These are phyloP conservation scores for Colletotrichum brevisporum DNA, from an alignment of 2,329 filamentous ascomycete genomes.

Conservation along the genomic window DNA sequence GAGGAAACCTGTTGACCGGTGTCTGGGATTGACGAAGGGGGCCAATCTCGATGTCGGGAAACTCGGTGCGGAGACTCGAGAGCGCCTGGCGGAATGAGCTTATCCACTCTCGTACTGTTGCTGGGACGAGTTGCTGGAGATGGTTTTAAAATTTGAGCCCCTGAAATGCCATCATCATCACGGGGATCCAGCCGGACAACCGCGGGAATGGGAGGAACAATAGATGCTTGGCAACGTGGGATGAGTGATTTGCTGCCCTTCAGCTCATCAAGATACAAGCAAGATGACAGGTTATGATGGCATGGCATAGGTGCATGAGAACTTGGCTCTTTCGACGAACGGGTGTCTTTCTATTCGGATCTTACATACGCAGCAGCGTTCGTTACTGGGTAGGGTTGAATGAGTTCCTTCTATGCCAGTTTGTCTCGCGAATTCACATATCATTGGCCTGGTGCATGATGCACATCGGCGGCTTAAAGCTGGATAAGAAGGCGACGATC, in stretches of 20 bases:
- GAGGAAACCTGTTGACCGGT: constrained; percentile 12
- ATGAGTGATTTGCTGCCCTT: too few relatives aligned
- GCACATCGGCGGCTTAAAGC: constrained; percentile 2
- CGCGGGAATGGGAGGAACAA: constrained; percentile 5
- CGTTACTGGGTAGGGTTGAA: constrained; percentile 26
- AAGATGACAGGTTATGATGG: too few relatives aligned
- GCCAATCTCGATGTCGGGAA: constrained; percentile 31
- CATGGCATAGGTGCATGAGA: too few relatives aligned
- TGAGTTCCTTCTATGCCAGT: constrained; percentile 6
- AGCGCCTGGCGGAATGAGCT: constrained; percentile 31
- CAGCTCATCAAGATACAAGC: too few relatives aligned
- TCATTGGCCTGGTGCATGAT: background rate
- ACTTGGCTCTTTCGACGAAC: constrained; percentile 2
- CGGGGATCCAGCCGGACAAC: constrained; percentile 10
- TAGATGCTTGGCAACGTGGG: too few relatives aligned
- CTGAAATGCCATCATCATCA: constrained; percentile 29
- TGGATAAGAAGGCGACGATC: constrained; percentile 25
- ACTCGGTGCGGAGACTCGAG: constrained; percentile 16
- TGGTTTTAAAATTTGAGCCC: constrained; percentile 24
- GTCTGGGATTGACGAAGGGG: constrained; percentile 31
- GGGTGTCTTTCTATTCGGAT: constrained; percentile 5
- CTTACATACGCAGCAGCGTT: background rate
- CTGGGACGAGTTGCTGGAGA: constrained; percentile 34
- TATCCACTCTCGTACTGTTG: constrained; percentile 34
- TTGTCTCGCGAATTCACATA: background rate